Evolutionary conservation across 2,329 filamentous ascomycete species (phyloP).

Genomic region (Xylaria arbuscula): DNA sequence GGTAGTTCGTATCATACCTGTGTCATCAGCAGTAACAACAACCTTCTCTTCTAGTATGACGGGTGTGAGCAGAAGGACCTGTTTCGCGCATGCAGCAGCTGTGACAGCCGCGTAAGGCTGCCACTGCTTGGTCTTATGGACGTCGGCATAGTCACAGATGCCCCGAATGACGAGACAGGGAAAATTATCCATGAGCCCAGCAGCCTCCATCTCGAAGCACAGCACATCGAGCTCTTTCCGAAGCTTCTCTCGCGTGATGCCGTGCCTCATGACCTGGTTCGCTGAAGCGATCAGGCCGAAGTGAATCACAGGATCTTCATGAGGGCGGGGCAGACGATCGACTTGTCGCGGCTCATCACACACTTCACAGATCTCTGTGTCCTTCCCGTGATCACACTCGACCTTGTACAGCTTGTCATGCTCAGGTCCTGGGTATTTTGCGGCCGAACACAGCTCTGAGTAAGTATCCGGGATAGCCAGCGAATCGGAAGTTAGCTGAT

Average conservation of each 20-base stretch:
- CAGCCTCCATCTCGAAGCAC: constrained; percentile 25
- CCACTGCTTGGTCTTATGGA: constrained; percentile 17
- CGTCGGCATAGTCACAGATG: constrained; percentile 23
- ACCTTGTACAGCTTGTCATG: not conserved
- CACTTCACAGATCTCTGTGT: not conserved
- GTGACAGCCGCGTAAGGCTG: constrained; percentile 16
- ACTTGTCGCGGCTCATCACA: no score
- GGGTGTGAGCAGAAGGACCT: not conserved
- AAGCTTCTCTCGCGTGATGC: not conserved
- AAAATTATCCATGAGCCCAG: constrained; percentile 11
- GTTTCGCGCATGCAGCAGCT: constrained; percentile 17
- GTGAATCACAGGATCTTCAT: constrained; percentile 1
- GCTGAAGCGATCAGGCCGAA: constrained; percentile 13
- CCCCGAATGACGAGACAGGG: constrained; percentile 14
- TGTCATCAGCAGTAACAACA: no score
- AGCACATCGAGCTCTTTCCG: not conserved
- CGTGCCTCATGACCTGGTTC: not conserved
- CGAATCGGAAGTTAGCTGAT: not conserved
- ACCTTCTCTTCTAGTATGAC: no score
- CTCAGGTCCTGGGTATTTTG: not conserved
- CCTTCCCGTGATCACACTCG: not conserved
- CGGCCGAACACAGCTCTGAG: not conserved
- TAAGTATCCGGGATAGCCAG: not conserved
- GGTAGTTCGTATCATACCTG: no score
- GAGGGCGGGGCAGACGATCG: no score